These are phyloP conservation scores for Ambrosiella cleistominuta DNA, from an alignment of 2,329 filamentous ascomycete species.

Conservation along the genomic window DNA sequence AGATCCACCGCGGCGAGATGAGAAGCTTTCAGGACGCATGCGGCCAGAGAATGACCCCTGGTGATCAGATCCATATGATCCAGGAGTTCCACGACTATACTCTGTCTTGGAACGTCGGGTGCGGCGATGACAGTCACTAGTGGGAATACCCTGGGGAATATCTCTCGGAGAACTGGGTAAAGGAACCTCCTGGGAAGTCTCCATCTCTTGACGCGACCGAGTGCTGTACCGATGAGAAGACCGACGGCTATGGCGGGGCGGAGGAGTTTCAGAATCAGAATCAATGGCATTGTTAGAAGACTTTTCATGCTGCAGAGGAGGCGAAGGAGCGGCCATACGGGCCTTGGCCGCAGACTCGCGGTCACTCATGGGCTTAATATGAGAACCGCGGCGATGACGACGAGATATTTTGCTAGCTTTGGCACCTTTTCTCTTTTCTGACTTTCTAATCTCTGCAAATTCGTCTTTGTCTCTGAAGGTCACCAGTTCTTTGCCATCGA, in stretches of 20 bases:
- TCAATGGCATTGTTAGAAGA: not conserved
- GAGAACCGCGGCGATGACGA: not conserved
- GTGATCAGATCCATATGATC: slow-evolving; percentile 8
- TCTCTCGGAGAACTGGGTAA: not conserved
- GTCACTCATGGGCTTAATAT: not conserved
- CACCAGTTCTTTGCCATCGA: not conserved
- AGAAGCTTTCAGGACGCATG: slow-evolving; percentile 1
- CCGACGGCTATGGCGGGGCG: slow-evolving; percentile 2
- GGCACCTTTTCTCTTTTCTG: not conserved
- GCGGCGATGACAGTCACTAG: slow-evolving; percentile 4
- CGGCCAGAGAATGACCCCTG: slow-evolving; percentile 6
- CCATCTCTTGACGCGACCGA: not conserved
- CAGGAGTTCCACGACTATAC: not conserved
- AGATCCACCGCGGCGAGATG: slow-evolving; percentile 1
- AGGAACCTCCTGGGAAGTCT: not conserved
- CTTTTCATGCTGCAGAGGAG: slow-evolving; percentile 1
- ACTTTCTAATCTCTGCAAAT: not conserved
- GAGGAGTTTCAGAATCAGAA: slow-evolving; percentile 3
- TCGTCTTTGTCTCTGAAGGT: not conserved
- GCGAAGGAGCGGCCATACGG: slow-evolving; percentile 4
- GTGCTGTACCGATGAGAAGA: slow-evolving; percentile 7
- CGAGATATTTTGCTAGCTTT: slow-evolving; percentile 2
- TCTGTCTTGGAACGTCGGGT: slow-evolving; percentile 6
- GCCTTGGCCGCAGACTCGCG: not conserved
- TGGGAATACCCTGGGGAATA: slow-evolving; percentile 3